These are phyloP conservation scores for Dalbergia oliveri DNA, from an alignment of 306 rosid species.

Conservation along the genomic window DNA sequence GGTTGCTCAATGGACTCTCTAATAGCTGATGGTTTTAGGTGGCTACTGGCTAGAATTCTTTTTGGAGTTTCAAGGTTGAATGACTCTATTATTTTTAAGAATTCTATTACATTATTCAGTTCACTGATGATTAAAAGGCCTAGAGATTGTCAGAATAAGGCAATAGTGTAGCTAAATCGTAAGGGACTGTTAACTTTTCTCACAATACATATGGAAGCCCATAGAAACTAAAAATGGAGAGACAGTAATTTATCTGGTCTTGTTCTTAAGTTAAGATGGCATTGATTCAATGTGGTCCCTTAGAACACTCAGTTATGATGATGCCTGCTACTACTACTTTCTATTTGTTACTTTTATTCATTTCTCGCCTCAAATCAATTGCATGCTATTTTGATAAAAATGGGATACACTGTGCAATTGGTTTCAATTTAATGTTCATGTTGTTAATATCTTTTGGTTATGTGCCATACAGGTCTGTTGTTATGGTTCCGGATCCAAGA, in stretches of 20 bases:
- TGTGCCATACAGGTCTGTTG: constrained; percentile 65
- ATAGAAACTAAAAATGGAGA: constrained; percentile 28
- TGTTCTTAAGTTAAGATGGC: constrained; percentile 36
- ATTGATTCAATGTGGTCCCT: background rate
- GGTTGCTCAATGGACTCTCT: background rate
- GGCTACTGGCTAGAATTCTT: constrained; percentile 6
- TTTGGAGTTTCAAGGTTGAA: constrained; percentile 19
- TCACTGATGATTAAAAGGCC: constrained; percentile 22
- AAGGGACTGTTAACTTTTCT: constrained; percentile 20
- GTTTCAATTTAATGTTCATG: constrained; percentile 3
- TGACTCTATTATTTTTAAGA: background rate
- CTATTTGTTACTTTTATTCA: background rate
- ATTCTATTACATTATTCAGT: background rate
- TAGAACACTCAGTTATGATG: constrained; percentile 17
- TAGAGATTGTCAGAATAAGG: constrained; percentile 11
- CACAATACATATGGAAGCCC: constrained; percentile 4
- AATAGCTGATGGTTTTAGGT: constrained; percentile 1
- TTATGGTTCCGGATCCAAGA: constrained; percentile 96
- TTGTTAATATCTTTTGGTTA: constrained; percentile 30
- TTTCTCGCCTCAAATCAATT: background rate
- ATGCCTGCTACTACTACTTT: background rate
- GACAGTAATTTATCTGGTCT: constrained; percentile 16
- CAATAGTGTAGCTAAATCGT: constrained; percentile 20
- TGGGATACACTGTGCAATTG: constrained; percentile 17
- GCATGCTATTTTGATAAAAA: constrained; percentile 4